Percentiles rank a stretch among this genome's conserved stretches.
These are phyloP conservation scores for Calonectria crousiana DNA, from an alignment of 2,329 filamentous ascomycete species.

Conservation along the genomic window DNA sequence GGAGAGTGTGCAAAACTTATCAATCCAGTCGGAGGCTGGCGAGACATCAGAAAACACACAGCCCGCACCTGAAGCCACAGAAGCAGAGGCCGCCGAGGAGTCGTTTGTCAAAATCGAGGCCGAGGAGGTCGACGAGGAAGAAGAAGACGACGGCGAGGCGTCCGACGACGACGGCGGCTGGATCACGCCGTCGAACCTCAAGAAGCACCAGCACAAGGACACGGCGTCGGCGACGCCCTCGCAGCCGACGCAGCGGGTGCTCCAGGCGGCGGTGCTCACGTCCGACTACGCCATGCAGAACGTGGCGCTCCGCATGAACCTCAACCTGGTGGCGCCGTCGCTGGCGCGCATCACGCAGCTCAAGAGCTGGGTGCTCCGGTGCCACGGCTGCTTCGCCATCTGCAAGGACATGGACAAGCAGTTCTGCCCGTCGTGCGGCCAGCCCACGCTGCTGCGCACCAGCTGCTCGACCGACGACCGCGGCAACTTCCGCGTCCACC, in stretches of 20 bases:
- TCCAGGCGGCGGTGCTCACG: constrained; percentile 92
- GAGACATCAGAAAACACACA: constrained; percentile 22
- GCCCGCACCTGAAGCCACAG: constrained; percentile 19
- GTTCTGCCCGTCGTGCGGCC: constrained; percentile 93
- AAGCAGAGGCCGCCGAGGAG: constrained; percentile 21
- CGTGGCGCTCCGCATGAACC: constrained; percentile 92
- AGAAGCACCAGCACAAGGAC: constrained; percentile 82
- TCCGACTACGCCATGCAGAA: constrained; percentile 99
- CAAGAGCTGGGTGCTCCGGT: constrained; percentile 90
- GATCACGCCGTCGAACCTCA: constrained; percentile 95
- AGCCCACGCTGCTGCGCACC: constrained; percentile 85
- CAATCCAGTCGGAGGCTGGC: constrained; percentile 31
- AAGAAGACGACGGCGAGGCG: constrained; percentile 63
- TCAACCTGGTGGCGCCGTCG: constrained; percentile 85
- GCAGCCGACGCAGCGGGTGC: constrained; percentile 69
- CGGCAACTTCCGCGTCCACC: constrained; percentile 85
- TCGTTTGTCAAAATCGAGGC: constrained; percentile 52
- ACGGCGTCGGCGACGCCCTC: constrained; percentile 58
- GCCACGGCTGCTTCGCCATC: constrained; percentile 91
- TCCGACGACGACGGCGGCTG: constrained; percentile 78
- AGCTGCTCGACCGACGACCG: constrained; percentile 85
- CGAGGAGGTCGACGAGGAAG: constrained; percentile 62
- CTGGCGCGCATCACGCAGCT: constrained; percentile 86
- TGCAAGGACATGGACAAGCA: constrained; percentile 88
- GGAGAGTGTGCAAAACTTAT: constrained; percentile 40